Evolutionary conservation across 768 basidiomycete species (phyloP), one percentile per base, ranked within the genome.

Genomic region (Tricholoma bakamatsutake): DNA sequence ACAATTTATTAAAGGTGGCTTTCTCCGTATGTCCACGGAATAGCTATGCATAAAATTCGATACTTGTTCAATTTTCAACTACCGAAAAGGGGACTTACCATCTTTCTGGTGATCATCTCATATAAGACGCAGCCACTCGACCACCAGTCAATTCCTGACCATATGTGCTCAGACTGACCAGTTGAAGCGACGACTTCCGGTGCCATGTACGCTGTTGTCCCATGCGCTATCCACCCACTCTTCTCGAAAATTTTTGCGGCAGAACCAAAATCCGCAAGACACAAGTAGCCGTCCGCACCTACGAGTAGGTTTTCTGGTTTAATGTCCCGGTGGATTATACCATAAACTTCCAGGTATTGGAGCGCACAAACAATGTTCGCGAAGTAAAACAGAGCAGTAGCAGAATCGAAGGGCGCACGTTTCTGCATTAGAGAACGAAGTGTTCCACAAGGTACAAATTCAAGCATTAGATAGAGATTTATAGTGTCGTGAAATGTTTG

Each of bases 231-330:
- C 75, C 77, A 82, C n/a, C n/a, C 4, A 55, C 27, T 52, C 4
- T 57, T 50, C 6, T 64, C 62, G 34, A 57, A 64, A 7, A 67
- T 57, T 34, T 43, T 64, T 0, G 67, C 57, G 5, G 77, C 70
- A 21, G 67, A 56, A 3, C 81, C 82, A 59, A 86, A 81, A 61
- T 85, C 83, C 8, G 73, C 73, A 0, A 85, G 57, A 54, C 69
- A 64, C 27, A 84, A 69, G 60, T 85, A 85, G 24, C 83, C 83
- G 61, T 82, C 80, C 2, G 71, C 60, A 42, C 79, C 80, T 55
- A 85, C 55, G 50, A 85, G 72, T 48, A 85, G 74, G 50, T 84
- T 84, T 17, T 75, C 76, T 1, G 83, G 81, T 61, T 84, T 84
- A 17, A 85, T 53, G 61, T 85, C 82, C 17, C 80, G 73, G 55